These are phyloP conservation scores for Phialemonium atrogriseum DNA, from an alignment of 2,329 filamentous ascomycete species.

Conservation along the genomic window DNA sequence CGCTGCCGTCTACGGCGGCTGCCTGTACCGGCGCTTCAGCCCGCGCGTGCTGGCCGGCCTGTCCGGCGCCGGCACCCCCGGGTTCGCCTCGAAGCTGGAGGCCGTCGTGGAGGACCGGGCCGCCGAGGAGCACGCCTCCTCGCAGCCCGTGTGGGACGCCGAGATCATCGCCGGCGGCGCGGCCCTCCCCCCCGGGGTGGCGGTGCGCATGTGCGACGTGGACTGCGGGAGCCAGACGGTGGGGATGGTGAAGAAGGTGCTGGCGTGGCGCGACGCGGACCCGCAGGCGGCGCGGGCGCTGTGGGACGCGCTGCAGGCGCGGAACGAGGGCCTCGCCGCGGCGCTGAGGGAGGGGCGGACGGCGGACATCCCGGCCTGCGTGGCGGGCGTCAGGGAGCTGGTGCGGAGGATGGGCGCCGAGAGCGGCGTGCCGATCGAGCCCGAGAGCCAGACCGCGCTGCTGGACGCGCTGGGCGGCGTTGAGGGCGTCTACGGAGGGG, in stretches of 20 bases:
- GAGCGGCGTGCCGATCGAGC: slow-evolving; percentile 82
- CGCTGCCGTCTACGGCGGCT: slow-evolving; percentile 84
- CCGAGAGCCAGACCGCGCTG: slow-evolving; percentile 72
- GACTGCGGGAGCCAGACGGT: slow-evolving; percentile 91
- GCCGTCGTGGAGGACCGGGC: slow-evolving; percentile 54
- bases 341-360: slow-evolving; percentile 47
- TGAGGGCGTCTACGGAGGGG: slow-evolving; percentile 78
- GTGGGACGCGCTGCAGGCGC: slow-evolving; percentile 66
- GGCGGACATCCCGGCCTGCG: slow-evolving; percentile 34
- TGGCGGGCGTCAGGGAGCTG: slow-evolving; percentile 45
- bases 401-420: slow-evolving; percentile 69
- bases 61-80: slow-evolving; percentile 55
- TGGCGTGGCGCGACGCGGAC: slow-evolving; percentile 68
- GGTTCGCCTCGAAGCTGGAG: slow-evolving; percentile 60
- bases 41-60: slow-evolving; percentile 62
- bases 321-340: slow-evolving; percentile 63
- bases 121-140: slow-evolving; percentile 33
- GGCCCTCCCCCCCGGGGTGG: slow-evolving; percentile 62
- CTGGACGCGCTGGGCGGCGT: slow-evolving; percentile 64
- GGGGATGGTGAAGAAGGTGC: slow-evolving; percentile 87
- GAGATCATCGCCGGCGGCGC: slow-evolving; percentile 64
- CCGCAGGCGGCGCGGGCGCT: slow-evolving; percentile 55
- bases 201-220: slow-evolving; percentile 90
- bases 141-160: slow-evolving; percentile 81
- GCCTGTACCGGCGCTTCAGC: slow-evolving; percentile 86